A percentile compares a stretch with the other conserved stretches of the same genome.
These are phyloP conservation scores for Xerocomellus intermedius DNA, from an alignment of 768 basidiomycete genomes.

Conservation along the genomic window DNA sequence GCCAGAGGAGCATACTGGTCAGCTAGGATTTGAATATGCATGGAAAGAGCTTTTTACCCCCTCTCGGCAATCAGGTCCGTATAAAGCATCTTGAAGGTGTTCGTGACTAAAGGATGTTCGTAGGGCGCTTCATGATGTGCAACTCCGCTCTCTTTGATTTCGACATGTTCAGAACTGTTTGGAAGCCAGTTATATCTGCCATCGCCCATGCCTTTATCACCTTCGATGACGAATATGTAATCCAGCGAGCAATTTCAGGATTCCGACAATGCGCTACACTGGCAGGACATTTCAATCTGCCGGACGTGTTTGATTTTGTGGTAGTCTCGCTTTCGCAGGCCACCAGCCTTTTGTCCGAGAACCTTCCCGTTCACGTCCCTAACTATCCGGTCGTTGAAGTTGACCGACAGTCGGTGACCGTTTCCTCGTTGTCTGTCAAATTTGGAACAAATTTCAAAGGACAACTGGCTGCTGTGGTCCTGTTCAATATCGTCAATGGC, in stretches of 20 bases:
- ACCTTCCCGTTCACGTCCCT: constrained; percentile 65
- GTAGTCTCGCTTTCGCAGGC: constrained; percentile 91
- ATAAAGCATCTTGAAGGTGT: constrained; percentile 2
- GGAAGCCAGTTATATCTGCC: constrained; percentile 92
- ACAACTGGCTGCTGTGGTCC: constrained; percentile 92
- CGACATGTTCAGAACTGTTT: constrained; percentile 91
- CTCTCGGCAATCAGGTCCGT: constrained; percentile 73
- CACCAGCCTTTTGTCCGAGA: constrained; percentile 80
- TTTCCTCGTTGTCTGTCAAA: constrained; percentile 87
- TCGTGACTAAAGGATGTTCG: constrained; percentile 42
- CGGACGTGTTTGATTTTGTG: constrained; percentile 96
- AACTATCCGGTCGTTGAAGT: constrained; percentile 89
- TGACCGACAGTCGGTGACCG: constrained; percentile 85
- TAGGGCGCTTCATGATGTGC: constrained; percentile 59
- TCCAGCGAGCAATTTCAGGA: constrained; percentile 92
- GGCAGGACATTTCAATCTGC: constrained; percentile 83
- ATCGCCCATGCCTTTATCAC: constrained; percentile 95
- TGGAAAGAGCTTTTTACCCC: constrained; percentile 94
- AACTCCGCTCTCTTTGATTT: constrained; percentile 80
- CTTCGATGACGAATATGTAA: constrained; percentile 95
- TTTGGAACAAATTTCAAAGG: constrained; percentile 96
- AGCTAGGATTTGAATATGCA: constrained; percentile 96
- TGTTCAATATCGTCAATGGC: constrained; percentile 97
- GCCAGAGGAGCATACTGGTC: constrained; percentile 96
- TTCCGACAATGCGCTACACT: constrained; percentile 95